These are phyloP conservation scores for Fraxinus cuspidata DNA, from an alignment of 257 asterid species.

Conservation along the genomic window DNA sequence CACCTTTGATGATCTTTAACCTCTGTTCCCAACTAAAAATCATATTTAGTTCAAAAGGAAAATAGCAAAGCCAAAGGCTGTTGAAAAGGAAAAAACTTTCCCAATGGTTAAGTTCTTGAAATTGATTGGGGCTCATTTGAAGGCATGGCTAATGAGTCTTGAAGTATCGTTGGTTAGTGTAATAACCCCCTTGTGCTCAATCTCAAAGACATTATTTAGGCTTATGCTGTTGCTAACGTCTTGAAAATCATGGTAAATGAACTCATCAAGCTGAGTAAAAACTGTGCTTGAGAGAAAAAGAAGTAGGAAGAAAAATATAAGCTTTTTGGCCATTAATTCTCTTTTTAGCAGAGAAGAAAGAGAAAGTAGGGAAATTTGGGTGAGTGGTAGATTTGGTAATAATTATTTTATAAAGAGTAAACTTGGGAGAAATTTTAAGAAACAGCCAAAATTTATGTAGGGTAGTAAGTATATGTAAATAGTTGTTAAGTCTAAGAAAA, in stretches of 20 bases:
- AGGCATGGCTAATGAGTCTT: constrained; percentile 53
- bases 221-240: constrained; percentile 27
- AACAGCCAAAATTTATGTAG: no score
- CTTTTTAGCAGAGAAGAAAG: no score
- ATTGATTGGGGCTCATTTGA: constrained; percentile 40
- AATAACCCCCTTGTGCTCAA: constrained; percentile 51
- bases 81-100: constrained; percentile 55
- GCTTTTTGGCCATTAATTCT: constrained; percentile 38
- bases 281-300: constrained; percentile 36
- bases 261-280: constrained; percentile 39
- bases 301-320: constrained; percentile 15
- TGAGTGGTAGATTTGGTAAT: no score
- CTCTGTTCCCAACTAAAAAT: constrained; percentile 65
- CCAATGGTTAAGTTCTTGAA: constrained; percentile 49
- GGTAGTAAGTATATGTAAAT: no score
- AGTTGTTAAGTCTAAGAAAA: no score
- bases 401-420: no score
- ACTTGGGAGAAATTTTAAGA: no score
- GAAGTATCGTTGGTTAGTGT: constrained; percentile 46
- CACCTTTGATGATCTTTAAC: constrained; percentile 58
- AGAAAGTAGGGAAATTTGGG: no score
- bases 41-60: constrained; percentile 47
- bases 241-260: constrained; percentile 49
- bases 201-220: constrained; percentile 50
- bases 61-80: constrained; percentile 63